Base-by-base conservation (phyloP, 192 early-diverging fungal genomes). In the Podila horticola region DNA sequence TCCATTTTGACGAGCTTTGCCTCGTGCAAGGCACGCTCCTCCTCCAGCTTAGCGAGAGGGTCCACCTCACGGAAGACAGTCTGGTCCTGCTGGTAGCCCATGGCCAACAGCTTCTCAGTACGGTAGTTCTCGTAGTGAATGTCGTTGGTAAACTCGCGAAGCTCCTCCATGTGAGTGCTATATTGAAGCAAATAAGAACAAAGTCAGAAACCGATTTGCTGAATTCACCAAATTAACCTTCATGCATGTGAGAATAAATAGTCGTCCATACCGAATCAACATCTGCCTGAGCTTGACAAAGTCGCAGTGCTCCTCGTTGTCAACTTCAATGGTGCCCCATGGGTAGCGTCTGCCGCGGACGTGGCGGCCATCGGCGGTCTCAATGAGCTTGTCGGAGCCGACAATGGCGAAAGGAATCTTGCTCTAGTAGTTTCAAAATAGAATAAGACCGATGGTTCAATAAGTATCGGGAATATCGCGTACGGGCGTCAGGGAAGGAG, bases 1-100 rank as follows among this genome's bases (percentile, higher is more conserved):
- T 99, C 97, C 98, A 99, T 98, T 89, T 98, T 97, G 58, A 92
- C 89, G 87, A 99, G 89, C 88, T 98, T 98, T 71, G 90, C 91
- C 84, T 99, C 96, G 70, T 99, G 98, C 36, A 94, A 87, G 38
- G 90, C 79, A 58, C 92, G 92, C 88, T 99, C 97, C 83, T 97
- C 95, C 71, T 98, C 97, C 67, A 97, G 86, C 85, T 97, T 92
- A 31, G 76, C 71, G 58, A 86, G 61, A 59, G 92, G 92, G 72
- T 94, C 94, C 75, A 91, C 90, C 86, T 94, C 92, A 59, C 91
- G 88, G 87, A 93, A 93, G 17, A 95, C 92, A 57, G 88, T 88
- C 79, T 88, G 87, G 84, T 94, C 94, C 75, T 96, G 93, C 48
- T 91, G 89, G 69, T 92, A 90, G 66, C 94, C 94, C 89, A 98